Evolutionary conservation across 108 stramenopile genomes (phyloP).

Genomic region (Tribonema minus): DNA sequence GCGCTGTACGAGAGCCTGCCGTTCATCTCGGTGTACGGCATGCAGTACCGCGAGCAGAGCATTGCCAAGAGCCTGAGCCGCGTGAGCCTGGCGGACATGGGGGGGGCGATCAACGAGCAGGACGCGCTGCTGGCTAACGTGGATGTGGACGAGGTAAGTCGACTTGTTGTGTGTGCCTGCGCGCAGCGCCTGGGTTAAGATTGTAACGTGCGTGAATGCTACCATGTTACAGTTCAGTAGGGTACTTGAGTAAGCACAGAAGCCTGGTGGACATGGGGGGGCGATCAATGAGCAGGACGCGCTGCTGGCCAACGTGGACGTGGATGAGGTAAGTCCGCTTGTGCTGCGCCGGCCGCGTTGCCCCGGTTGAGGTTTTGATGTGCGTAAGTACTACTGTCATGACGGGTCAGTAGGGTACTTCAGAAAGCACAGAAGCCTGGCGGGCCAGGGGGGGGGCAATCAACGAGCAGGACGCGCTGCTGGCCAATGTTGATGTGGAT

Average conservation of each 20-base stretch:
- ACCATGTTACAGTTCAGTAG: no score
- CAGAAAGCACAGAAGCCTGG: slow-evolving; percentile 15
- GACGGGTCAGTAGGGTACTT: no score
- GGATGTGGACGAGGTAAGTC: slow-evolving; percentile 1
- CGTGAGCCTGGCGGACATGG: slow-evolving; percentile 7
- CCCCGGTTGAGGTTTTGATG: no score
- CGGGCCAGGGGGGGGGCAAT: not conserved
- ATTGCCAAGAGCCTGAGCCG: slow-evolving; percentile 21
- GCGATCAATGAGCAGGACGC: not conserved
- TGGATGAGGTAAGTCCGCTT: not conserved
- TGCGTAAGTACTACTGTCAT: no score
- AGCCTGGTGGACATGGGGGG: slow-evolving; percentile 4
- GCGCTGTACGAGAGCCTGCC: slow-evolving; percentile 38
- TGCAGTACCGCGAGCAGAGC: slow-evolving; percentile 43
- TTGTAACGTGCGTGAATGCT: no score
- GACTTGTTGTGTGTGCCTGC: not conserved
- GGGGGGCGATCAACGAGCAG: not conserved
- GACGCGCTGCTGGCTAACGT: not conserved
- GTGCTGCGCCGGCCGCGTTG: not conserved
- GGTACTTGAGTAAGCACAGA: no score
- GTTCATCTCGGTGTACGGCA: slow-evolving; percentile 35
- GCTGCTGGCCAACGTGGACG: slow-evolving; percentile 1
- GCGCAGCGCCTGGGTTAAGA: no score
- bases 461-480: not conserved
- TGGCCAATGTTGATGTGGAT: slow-evolving; percentile 1